phyloP scores from a whole-genome alignment of 495 filamentous ascomycete species.

The Astrothelium subdiscretum region DNA sequence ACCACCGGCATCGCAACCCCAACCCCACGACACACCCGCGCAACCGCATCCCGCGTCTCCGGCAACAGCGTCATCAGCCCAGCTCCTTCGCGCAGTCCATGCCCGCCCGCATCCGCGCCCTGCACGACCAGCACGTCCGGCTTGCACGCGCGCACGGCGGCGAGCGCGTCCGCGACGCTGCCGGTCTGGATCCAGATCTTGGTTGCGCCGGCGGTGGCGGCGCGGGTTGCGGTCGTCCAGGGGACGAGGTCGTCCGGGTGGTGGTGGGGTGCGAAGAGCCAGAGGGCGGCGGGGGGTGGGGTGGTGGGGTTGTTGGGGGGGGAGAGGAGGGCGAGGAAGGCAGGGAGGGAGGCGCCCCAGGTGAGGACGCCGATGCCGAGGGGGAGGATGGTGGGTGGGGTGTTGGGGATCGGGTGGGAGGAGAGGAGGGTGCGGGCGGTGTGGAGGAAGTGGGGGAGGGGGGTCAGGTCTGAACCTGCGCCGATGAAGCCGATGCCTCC shows the following conservation, averaged over 20 bases:
- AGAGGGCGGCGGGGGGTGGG: constrained; percentile 48
- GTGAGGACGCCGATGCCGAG: constrained; percentile 53
- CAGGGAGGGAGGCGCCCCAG: constrained; percentile 40
- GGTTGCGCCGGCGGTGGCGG: constrained; percentile 31
- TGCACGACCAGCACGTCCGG: constrained; percentile 66
- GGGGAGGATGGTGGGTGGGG: constrained; percentile 32
- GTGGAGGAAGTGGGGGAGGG: constrained; percentile 18
- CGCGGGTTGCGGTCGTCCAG: constrained; percentile 45
- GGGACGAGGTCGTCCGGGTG: constrained; percentile 35
- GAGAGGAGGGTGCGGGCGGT: constrained; percentile 15
- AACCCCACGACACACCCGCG: constrained; percentile 9
- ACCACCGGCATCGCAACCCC: constrained; percentile 34
- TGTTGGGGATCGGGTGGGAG: constrained; percentile 12
- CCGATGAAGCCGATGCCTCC: constrained; percentile 34
- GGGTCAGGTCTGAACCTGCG: constrained; percentile 24
- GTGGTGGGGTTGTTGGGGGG: constrained; percentile 34
- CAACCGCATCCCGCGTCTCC: constrained; percentile 46
- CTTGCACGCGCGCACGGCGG: constrained; percentile 21
- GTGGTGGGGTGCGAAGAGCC: constrained; percentile 54
- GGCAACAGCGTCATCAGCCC: constrained; percentile 48
- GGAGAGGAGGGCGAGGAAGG: constrained; percentile 32
- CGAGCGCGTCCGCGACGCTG: constrained; percentile 43
- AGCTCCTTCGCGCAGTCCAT: constrained; percentile 50
- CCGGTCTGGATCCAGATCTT: constrained; percentile 61
- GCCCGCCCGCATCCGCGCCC: constrained; percentile 63